Base-by-base conservation (phyloP, 805 yeast species). In the Starmerella floricola region DNA sequence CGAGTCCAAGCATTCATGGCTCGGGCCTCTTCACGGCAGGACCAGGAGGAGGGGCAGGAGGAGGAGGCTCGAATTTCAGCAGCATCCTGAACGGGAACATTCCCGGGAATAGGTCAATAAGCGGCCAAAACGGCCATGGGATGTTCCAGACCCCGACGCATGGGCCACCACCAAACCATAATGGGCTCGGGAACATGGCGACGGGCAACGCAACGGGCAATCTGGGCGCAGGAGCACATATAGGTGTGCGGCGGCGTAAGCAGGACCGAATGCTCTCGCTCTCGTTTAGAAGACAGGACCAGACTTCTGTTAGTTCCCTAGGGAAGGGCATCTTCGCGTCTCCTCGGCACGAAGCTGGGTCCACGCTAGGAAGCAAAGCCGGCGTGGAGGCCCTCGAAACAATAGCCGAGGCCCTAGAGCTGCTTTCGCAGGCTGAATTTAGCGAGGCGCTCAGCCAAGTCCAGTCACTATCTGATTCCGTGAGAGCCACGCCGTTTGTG, bases 401-500 rank as follows among this genome's bases (percentile, higher is more conserved):
- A 12, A 17, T 50, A 2, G 35, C 35, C 2, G 36, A 34, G 16
- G 46, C 49, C 8, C 30, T 47, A 10, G 38, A 45, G 15, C 38
- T 40, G 18, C 27, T 51, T 11, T 42, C 50, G 19, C 46, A 70
- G 33, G 87, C 72, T 59, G 91, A 87, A 55, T 82, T 93, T 51
- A 76, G 74, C 55, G 76, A 79, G 53, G 94, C 96, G 0, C 74
- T 87, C 8, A 62, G 88, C 42, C 63, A 75, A 2, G 64, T 88
- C 24, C 75, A 74, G 41, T 60, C 74, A 19, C 64, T 91, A 17
- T 83, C 93, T 1, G 71, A 68, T 38, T 54, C 66, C 36, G 82
- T 79, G 59, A 65, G 71, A 45, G 65, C 74, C 41, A 71, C 95
- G 18, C 91, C 96, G 0, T 86, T 91, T 83, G 93, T 86, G 11